Evolutionary conservation across 73 alveolate species (phyloP).

Genomic region (Paramecium sexaurelia): DNA sequence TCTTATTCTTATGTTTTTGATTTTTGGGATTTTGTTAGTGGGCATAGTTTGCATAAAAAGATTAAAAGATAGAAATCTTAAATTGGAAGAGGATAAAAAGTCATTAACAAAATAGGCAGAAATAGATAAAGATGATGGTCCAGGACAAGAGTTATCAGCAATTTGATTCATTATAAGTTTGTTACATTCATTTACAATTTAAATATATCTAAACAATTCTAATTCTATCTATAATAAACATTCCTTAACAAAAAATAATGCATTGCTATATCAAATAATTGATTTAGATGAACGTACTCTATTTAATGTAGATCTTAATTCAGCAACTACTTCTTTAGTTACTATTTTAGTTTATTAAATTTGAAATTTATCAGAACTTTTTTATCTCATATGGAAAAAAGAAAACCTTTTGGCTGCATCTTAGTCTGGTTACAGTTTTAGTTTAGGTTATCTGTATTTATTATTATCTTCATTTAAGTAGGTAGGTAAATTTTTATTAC

Average conservation of each 20-base stretch:
- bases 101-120: background rate
- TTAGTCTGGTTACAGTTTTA: background rate
- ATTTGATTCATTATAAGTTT: background rate
- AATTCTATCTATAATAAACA: too few species aligned
- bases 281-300: constrained; percentile 30
- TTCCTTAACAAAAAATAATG: background rate
- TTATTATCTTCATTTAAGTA: background rate
- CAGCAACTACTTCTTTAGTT: background rate
- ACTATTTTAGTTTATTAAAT: background rate
- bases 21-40: background rate
- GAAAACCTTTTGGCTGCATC: constrained; percentile 1
- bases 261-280: background rate
- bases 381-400: background rate
- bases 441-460: background rate
- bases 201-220: too few species aligned
- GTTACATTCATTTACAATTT: too few species aligned
- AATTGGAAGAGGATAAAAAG: background rate
- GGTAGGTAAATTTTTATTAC: background rate
- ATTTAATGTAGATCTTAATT: background rate
- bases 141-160: background rate
- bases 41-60: background rate
- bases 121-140: background rate
- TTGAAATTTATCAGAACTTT: background rate
- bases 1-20: background rate
- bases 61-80: background rate